phyloP scores from a whole-genome alignment of 2,329 filamentous ascomycete species.

The Tolypocladium tropicale region DNA sequence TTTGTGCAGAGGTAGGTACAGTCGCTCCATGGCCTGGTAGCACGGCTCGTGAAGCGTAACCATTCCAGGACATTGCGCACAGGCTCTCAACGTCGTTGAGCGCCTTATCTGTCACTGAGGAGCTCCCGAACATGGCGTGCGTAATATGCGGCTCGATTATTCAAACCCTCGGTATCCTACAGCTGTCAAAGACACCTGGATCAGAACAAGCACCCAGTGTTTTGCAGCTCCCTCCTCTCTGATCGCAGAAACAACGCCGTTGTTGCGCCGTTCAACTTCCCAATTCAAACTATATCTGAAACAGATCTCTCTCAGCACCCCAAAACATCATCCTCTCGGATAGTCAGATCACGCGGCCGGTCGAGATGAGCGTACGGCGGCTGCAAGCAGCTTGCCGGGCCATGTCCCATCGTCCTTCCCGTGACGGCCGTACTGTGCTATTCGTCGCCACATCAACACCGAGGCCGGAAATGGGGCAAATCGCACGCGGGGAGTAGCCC shows the following conservation, averaged over 20 bases:
- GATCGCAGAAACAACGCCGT: background rate
- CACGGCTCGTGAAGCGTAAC: background rate
- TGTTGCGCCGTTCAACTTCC: conserved; percentile 3
- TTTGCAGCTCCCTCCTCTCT: background rate
- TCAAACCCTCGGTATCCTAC: background rate
- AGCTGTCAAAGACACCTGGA: background rate
- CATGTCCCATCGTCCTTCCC: background rate
- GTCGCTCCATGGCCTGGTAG: background rate
- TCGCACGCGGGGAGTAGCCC: background rate
- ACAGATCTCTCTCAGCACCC: background rate
- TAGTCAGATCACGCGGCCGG: background rate
- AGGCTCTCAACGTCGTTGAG: background rate
- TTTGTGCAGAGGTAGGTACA: no score
- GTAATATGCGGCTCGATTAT: background rate
- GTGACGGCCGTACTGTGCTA: background rate
- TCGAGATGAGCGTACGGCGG: background rate
- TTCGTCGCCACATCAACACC: background rate
- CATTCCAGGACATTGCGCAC: background rate
- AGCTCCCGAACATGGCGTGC: background rate
- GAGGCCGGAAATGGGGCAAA: background rate
- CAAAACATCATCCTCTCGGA: background rate
- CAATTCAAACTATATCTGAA: background rate
- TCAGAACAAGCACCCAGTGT: background rate
- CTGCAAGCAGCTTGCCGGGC: background rate
- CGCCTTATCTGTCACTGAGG: background rate